Evolutionary conservation across 495 filamentous ascomycete species (phyloP).

Genomic region (Podospora pseudopauciseta): DNA sequence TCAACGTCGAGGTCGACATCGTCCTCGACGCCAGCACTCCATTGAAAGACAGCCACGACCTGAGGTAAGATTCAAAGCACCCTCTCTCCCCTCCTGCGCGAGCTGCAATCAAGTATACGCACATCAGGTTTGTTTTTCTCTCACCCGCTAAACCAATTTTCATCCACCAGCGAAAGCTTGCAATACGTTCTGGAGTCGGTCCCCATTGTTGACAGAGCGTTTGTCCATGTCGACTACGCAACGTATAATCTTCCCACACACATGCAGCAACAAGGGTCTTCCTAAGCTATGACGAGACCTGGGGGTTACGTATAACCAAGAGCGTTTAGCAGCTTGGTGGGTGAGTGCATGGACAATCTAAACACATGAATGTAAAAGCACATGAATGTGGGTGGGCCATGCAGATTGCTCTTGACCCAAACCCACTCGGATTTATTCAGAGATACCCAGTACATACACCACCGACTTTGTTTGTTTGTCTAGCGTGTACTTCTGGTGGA

Average conservation of each 20-base stretch:
- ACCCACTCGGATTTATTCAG: background rate
- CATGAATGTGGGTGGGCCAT: too few relatives aligned
- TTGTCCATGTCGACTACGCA: slow-evolving; percentile 81
- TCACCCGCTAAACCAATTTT: background rate
- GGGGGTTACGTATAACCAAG: background rate
- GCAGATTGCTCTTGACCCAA: background rate
- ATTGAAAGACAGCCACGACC: slow-evolving; percentile 81
- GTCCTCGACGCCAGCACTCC: slow-evolving; percentile 76
- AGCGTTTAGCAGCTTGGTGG: background rate
- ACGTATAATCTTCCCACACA: slow-evolving; percentile 80
- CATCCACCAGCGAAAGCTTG: slow-evolving; percentile 61
- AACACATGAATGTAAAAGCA: too few relatives aligned
- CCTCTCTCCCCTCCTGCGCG: background rate
- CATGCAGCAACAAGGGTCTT: slow-evolving; percentile 64
- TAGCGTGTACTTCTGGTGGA: too few relatives aligned
- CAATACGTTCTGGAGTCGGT: slow-evolving; percentile 90
- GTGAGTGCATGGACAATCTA: background rate
- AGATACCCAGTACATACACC: background rate
- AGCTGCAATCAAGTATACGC: background rate
- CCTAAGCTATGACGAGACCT: background rate
- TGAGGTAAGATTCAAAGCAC: slow-evolving; percentile 45
- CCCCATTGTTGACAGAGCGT: slow-evolving; percentile 63
- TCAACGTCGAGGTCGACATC: slow-evolving; percentile 73
- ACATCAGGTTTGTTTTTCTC: background rate
- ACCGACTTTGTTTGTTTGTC: too few relatives aligned